Percentiles rank a stretch among this genome's conserved stretches.
phyloP scores from a whole-genome alignment of 768 basidiomycete genomes.

The Leccinum broughii region DNA sequence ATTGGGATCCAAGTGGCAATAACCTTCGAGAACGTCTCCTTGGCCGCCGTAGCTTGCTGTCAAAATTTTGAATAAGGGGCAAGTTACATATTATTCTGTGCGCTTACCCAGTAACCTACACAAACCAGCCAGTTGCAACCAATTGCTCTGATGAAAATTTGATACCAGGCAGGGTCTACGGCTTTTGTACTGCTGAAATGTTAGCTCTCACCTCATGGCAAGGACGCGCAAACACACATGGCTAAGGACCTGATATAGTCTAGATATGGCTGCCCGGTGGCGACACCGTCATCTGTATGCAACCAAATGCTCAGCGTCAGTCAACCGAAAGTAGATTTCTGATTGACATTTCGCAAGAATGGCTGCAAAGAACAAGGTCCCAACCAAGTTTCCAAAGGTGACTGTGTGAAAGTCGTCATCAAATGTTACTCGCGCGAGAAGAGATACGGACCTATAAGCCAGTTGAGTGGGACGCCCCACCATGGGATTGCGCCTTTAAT shows the following conservation, averaged over 20 bases:
- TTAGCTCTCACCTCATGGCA: constrained; percentile 1
- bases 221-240: constrained; percentile 41
- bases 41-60: constrained; percentile 70
- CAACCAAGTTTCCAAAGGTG: constrained; percentile 66
- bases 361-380: constrained; percentile 71
- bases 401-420: constrained; percentile 41
- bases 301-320: constrained; percentile 2
- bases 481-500: constrained; percentile 61
- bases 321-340: not conserved
- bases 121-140: constrained; percentile 79
- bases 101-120: constrained; percentile 58
- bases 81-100: fast-evolving
- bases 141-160: constrained; percentile 74
- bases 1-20: constrained; percentile 72
- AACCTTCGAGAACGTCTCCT: constrained; percentile 70
- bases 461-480: constrained; percentile 70
- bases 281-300: constrained; percentile 54
- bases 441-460: constrained; percentile 55
- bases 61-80: constrained; percentile 2
- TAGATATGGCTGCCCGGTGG: constrained; percentile 57
- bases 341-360: constrained; percentile 63
- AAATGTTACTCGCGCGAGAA: not conserved
- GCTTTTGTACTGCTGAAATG: constrained; percentile 54
- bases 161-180: constrained; percentile 63
- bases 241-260: constrained; percentile 54